Base-by-base conservation (phyloP, 2,329 filamentous ascomycete species). In the Botrytis aclada region DNA sequence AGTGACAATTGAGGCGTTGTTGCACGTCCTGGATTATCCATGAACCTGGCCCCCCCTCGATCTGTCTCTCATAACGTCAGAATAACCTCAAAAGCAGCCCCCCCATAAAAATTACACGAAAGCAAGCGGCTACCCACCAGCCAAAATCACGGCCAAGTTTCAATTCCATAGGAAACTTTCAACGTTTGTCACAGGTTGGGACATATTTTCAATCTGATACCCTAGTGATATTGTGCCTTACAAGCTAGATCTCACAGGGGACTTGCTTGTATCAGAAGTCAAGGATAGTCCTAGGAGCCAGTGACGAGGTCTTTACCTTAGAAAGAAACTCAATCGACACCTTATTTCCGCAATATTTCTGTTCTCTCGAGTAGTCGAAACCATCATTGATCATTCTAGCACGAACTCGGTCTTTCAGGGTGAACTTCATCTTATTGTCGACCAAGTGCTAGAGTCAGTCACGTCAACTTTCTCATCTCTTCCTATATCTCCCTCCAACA, bases 231-330 rank as follows among this genome's bases (percentile, higher is more conserved):
- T 73, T 77, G 77, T 74, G 74, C 77, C 73, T 74, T 76, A 75
- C 70, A 58, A 77, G 72, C 22, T 64, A 77, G 74, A 77, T 76
- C 72, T 64, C 74, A 71, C 78, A 79, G 77, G 77, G 78, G 62
- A 72, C 74, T 76, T 77, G 78, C 79, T 74, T 77, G 79, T 75
- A 60, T 66, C 51, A 72, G 70, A 71, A 60, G 72, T 72, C 77
- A 78, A 80, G 79, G 77, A 78, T 77, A 74, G 66, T 74, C 78
- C 76, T 66, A 75, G 78, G 62, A 78, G 63, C 56, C 56, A 73
- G 73, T 76, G 74, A 77, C 74, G 75, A 77, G 74, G 74, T 73
- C 67, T 77, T 74, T 74, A 75, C 76, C 76, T 74, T 39, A 67
- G 29, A 32, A 41, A 61, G 34, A 66, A 54, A 56, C 54, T 34